These are phyloP conservation scores for Capsicum chinense DNA, from an alignment of 257 asterid genomes.

Conservation along the genomic window DNA sequence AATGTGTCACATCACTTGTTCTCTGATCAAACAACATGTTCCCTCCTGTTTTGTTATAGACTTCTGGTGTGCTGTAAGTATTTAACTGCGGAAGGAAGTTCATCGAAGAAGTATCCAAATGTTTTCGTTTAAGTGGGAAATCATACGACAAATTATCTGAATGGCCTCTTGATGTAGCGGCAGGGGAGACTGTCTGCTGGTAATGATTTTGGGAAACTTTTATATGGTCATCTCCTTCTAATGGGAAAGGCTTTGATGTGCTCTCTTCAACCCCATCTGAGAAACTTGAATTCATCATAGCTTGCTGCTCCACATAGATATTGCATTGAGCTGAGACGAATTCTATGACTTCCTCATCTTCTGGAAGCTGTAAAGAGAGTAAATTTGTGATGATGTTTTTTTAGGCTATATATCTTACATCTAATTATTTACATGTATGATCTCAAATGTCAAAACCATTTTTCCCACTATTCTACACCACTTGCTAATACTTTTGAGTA, in stretches of 20 bases:
- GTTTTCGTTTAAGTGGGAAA: slow-evolving; percentile 23
- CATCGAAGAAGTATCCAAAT: slow-evolving; percentile 16
- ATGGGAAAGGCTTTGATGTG: slow-evolving; percentile 18
- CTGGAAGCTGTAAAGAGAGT: slow-evolving; percentile 54
- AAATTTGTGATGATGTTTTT: not conserved
- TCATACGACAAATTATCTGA: slow-evolving; percentile 30
- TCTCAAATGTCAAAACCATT: not conserved
- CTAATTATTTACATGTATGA: not conserved
- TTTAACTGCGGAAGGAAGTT: slow-evolving; percentile 30
- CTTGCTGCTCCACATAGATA: slow-evolving; percentile 57
- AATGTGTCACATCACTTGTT: slow-evolving; percentile 37
- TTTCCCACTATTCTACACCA: not conserved
- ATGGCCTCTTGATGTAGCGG: slow-evolving; percentile 21
- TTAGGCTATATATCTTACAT: not conserved
- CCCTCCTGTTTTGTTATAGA: slow-evolving; percentile 11
- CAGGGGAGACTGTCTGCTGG: slow-evolving; percentile 26
- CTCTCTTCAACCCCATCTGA: slow-evolving; percentile 16
- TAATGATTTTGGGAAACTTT: slow-evolving; percentile 28
- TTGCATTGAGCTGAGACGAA: slow-evolving; percentile 59
- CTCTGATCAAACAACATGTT: slow-evolving; percentile 27
- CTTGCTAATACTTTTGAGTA: not conserved
- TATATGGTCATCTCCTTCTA: slow-evolving; percentile 35
- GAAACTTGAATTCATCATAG: slow-evolving; percentile 36
- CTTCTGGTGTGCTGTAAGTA: slow-evolving; percentile 18
- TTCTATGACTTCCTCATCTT: slow-evolving; percentile 66